Base-by-base conservation (phyloP, 176 grass and related monocot species). In the Puccinellia tenuiflora region DNA sequence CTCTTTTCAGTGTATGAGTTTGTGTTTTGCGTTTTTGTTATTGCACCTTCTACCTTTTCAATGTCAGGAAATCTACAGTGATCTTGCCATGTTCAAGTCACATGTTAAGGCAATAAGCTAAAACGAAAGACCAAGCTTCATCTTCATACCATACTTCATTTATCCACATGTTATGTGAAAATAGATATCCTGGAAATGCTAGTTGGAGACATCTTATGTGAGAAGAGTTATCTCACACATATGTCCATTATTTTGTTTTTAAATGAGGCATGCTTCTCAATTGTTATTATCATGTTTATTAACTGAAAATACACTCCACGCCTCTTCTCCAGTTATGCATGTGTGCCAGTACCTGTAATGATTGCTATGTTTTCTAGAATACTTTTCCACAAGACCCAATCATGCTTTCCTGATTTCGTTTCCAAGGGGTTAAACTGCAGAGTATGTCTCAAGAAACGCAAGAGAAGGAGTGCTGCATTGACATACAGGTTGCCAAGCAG, bases 401-500 rank as follows among this genome's bases (percentile, higher is more conserved):
- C 20, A 47, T 68, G 43, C 13, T 25, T 38, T 20, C 15, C 3
- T 46, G n/a, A 71, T 71, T 71, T 71, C 39, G 15, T 83, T 53
- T 83, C 7, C 16, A 21, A 78, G 25, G 11, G 71, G 86, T 70
- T 68, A 69, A 56, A 30, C 77, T 86, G 79, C 39, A 33, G 40
- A 13, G 26, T 1, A 37, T 68, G 62, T 16, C 7, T 17, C 45
- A 81, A 15, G 48, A 56, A 81, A 81, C 6, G 5, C 26, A 64
- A 5, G 35, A 68, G 16, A 53, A 31, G 69, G 69, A 48, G 14
- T 48, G 3, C 26, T 45, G 42, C 68, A 29, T 13, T 29, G n/a
- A 46, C 40, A 62, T 30, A 72, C 68, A 73, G 24, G 14, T 73
- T 29, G 42, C 24, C 35, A 40, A 73, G 11, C 69, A 73, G 5